Evolutionary conservation across 208 protist genomes (phyloP), one percentile per base, ranked within the genome.

Genomic region (Phytomonas sp.): DNA sequence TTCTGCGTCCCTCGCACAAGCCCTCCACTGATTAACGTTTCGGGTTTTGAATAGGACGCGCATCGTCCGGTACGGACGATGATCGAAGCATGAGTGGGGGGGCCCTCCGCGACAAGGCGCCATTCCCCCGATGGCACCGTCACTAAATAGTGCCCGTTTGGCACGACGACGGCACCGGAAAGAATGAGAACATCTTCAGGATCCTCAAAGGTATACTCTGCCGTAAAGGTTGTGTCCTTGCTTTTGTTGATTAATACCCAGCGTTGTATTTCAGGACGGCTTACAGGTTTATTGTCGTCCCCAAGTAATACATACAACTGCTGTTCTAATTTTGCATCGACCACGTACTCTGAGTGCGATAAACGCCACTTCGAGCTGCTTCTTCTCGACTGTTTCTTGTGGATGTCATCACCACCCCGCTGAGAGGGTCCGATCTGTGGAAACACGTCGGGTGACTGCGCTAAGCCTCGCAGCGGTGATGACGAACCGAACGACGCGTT

Each of bases 1-100:
- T 69, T 69, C 31, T 81, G 64, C 26, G 37, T 73, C 16, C 71
- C 72, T 29, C 69, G 66, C 45, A 49, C 70, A 0, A 67, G 70
- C 26, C 71, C 49, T 7, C 37, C 37, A 5, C 67, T 63, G 0
- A 67, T 70, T 0, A 49, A 67, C n/a, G 60, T 79, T 11, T 42
- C 67, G 29, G 40, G 1, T 59, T 8, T 19, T 26, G 36, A 14
- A 14, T 4, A n/a, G 19, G 33, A 12, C 30, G n/a, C 26, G 33
- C 31, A n/a, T 29, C 29, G 1, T 60, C 10, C 40, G 12, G 12
- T 23, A 49, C 40, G 40, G 3, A 19, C 12, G 7, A 3, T 4
- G 12, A 49, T 49, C 12, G 40, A 49, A 4, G 14, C 12, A 12
- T 12, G 40, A 23, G 40, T 49, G 40, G 40, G 40, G 40, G 40